Percentiles rank a stretch among this genome's conserved stretches.
These are phyloP conservation scores for Solanum microdontum DNA, from an alignment of 257 asterid species.

Conservation along the genomic window DNA sequence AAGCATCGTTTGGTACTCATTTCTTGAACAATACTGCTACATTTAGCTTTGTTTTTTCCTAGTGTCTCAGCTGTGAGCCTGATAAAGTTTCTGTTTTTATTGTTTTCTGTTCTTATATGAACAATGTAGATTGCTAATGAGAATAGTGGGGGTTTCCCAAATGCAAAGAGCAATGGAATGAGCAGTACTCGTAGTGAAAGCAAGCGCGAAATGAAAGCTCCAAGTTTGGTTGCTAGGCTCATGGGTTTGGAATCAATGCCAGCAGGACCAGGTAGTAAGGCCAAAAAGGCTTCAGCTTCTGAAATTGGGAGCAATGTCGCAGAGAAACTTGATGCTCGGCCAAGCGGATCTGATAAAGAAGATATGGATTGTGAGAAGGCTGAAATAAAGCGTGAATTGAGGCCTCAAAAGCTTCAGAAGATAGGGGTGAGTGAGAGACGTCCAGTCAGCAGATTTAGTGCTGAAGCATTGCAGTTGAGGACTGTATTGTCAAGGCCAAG, in stretches of 20 bases:
- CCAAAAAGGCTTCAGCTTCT: slow-evolving; percentile 28
- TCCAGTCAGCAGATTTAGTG: slow-evolving; percentile 38
- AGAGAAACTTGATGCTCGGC: slow-evolving; percentile 11
- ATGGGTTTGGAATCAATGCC: slow-evolving; percentile 98
- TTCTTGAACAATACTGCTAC: neutral
- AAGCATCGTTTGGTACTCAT: slow-evolving; percentile 71
- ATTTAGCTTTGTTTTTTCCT: neutral
- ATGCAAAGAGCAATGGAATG: slow-evolving; percentile 25
- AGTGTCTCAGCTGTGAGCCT: neutral
- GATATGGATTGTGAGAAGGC: slow-evolving; percentile 30
- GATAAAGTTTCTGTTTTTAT: neutral
- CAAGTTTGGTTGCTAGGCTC: slow-evolving; percentile 86
- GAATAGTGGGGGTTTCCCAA: slow-evolving; percentile 85
- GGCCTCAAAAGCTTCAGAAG: slow-evolving; percentile 89
- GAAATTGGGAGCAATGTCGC: slow-evolving; percentile 8
- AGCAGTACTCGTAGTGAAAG: slow-evolving; percentile 19
- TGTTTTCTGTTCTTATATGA: slow-evolving; percentile 3
- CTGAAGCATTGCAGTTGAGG: slow-evolving; percentile 56
- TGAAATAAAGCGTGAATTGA: slow-evolving; percentile 39
- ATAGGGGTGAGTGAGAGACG: slow-evolving; percentile 48
- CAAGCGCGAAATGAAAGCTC: slow-evolving; percentile 45
- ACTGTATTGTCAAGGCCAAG: slow-evolving; percentile 46
- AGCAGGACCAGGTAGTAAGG: slow-evolving; percentile 26
- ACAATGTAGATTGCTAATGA: slow-evolving; percentile 78
- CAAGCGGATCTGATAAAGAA: slow-evolving; percentile 9